Percentiles rank a stretch among this genome's conserved stretches.
Conservation (phyloP, 2,329 filamentous ascomycete genomes). For the Aureobasidium musti region DNA sequence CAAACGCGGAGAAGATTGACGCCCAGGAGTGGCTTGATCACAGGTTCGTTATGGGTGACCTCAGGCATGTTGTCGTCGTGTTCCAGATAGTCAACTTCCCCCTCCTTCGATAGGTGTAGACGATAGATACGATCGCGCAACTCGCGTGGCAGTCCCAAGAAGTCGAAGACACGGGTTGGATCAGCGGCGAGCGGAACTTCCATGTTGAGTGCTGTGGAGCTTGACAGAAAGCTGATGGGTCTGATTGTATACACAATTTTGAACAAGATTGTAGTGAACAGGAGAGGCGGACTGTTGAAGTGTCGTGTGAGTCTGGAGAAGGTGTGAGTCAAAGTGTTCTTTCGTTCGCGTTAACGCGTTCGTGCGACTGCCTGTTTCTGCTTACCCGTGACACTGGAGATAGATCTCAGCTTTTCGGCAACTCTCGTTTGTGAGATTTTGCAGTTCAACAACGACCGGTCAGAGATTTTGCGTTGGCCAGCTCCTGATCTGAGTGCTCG, state of each 20-base stretch:
- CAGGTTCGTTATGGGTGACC: background rate
- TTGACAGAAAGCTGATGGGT: background rate
- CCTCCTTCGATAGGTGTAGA: background rate
- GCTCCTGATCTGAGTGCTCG: no score
- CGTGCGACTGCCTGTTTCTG: no score
- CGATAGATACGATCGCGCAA: background rate
- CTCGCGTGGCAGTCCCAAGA: background rate
- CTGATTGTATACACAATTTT: no score
- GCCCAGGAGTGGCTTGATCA: background rate
- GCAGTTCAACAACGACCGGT: no score
- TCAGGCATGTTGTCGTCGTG: accelerated
- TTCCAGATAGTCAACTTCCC: background rate
- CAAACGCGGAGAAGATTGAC: background rate
- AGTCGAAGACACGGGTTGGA: background rate
- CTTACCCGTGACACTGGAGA: no score
- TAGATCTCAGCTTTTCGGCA: no score
- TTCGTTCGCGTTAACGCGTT: no score
- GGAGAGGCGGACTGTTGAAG: background rate
- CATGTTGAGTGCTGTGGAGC: background rate
- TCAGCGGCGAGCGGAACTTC: background rate
- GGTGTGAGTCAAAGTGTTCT: no score
- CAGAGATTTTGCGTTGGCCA: no score
- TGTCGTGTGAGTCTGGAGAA: no score
- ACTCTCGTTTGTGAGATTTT: no score
- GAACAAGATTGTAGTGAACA: background rate